These are phyloP conservation scores for Alternaria angustiovoidea DNA, from an alignment of 2,329 filamentous ascomycete species.

Conservation along the genomic window DNA sequence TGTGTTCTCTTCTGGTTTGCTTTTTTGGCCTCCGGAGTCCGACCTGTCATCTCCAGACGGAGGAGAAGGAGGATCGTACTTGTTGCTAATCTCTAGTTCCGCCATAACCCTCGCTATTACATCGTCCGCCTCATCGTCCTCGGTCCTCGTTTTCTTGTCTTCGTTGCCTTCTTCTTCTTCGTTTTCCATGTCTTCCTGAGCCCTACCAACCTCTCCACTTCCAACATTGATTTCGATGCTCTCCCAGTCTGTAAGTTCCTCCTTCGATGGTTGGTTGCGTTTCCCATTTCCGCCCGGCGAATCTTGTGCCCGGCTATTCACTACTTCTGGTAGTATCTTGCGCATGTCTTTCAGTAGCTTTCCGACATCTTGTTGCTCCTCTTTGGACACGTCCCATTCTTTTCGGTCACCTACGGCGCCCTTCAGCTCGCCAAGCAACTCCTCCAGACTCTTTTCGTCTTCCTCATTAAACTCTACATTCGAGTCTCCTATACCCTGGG, in stretches of 20 bases:
- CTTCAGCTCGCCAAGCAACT: constrained; percentile 55
- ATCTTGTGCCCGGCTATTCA: constrained; percentile 23
- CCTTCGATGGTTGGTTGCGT: constrained; percentile 14
- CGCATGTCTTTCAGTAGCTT: constrained; percentile 53
- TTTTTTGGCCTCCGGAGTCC: constrained; percentile 16
- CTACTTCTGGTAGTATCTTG: constrained; percentile 49
- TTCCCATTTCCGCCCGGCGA: constrained; percentile 2
- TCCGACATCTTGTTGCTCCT: constrained; percentile 54
- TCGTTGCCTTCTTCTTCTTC: constrained; percentile 23
- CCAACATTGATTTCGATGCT: constrained; percentile 44
- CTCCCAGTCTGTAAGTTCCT: constrained; percentile 41
- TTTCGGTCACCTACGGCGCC: constrained; percentile 38
- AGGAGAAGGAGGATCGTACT: constrained; percentile 44
- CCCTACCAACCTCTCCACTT: constrained; percentile 27
- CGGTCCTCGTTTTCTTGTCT: constrained; percentile 34
- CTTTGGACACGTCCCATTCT: constrained; percentile 51
- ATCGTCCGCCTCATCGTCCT: constrained; percentile 55
- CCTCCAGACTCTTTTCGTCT: constrained; percentile 58
- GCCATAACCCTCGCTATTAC: constrained; percentile 57
- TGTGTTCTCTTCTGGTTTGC: constrained; percentile 7
- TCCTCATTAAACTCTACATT: constrained; percentile 45
- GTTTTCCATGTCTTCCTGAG: constrained; percentile 28
- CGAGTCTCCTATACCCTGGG: constrained; percentile 37
- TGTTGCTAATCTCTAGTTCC: constrained; percentile 55
- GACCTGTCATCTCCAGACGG: constrained; percentile 26